Percentiles rank a stretch among this genome's conserved stretches.
phyloP scores from a whole-genome alignment of 148 eudicot species.

The Diospyros lotus region DNA sequence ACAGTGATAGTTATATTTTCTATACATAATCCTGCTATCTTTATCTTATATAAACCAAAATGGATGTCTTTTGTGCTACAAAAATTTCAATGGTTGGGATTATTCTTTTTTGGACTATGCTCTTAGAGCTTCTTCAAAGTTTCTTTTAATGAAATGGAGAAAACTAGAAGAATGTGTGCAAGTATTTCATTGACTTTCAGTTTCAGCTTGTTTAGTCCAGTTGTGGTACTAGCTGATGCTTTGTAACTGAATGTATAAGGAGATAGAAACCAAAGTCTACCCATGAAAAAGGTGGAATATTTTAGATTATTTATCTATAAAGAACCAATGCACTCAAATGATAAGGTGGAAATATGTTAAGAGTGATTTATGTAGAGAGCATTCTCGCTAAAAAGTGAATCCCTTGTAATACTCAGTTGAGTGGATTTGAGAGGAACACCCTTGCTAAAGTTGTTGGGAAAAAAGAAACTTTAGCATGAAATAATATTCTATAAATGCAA shows the following conservation, averaged over 20 bases:
- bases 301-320: neutral
- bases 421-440: too few species aligned
- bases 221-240: neutral
- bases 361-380: too few species aligned
- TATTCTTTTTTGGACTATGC: neutral
- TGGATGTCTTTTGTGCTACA: slow-evolving; percentile 2
- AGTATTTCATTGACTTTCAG: neutral
- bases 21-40: neutral
- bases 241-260: neutral
- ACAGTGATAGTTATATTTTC: neutral
- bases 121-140: neutral
- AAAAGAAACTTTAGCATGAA: neutral
- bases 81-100: neutral
- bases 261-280: neutral
- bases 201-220: neutral
- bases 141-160: neutral
- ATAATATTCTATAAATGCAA: neutral
- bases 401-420: too few species aligned
- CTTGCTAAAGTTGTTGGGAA: neutral
- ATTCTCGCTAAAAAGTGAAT: too few species aligned
- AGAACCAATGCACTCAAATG: neutral
- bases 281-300: neutral
- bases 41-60: neutral
- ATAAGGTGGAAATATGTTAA: too few species aligned
- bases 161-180: neutral